Conservation (phyloP, 495 filamentous ascomycete genomes). For the Trichoderma reesei region DNA sequence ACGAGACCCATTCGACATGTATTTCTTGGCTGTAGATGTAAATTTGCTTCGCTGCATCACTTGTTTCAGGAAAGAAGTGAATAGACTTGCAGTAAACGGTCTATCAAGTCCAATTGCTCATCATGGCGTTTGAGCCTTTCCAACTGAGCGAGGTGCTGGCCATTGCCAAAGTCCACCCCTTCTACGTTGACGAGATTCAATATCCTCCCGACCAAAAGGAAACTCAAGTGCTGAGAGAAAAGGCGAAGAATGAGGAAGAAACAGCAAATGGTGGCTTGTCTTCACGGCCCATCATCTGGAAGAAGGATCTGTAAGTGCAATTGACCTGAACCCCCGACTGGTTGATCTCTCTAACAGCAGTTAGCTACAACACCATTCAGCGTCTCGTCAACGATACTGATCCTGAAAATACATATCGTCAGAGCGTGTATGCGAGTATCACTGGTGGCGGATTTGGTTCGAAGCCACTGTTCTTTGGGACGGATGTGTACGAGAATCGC, state of each 20-base stretch:
- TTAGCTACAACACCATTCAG: slow-evolving; percentile 18
- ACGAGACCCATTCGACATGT: background rate
- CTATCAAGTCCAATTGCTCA: no score
- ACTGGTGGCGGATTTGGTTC: slow-evolving; percentile 23
- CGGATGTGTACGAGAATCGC: slow-evolving; percentile 23
- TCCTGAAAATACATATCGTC: slow-evolving; percentile 21
- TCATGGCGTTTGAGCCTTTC: background rate
- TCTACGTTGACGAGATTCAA: slow-evolving; percentile 17
- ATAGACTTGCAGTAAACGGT: no score
- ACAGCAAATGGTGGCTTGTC: background rate
- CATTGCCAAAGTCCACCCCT: slow-evolving; percentile 22
- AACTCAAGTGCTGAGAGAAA: slow-evolving; percentile 8
- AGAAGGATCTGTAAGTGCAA: slow-evolving; percentile 1
- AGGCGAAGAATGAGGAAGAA: background rate
- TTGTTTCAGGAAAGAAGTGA: no score
- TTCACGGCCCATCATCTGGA: background rate
- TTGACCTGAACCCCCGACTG: background rate
- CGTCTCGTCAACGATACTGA: slow-evolving; percentile 18
- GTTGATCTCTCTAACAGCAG: background rate
- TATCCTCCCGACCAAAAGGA: slow-evolving; percentile 16
- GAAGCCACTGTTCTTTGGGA: slow-evolving; percentile 20
- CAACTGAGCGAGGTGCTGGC: slow-evolving; percentile 18
- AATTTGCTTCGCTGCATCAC: no score
- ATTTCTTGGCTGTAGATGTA: no score
- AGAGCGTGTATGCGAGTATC: slow-evolving; percentile 20